A percentile compares a stretch with the other conserved stretches of the same genome.
Conservation (phyloP, 2,329 filamentous ascomycete species). For the Cladosporium austrohemisphaericum region DNA sequence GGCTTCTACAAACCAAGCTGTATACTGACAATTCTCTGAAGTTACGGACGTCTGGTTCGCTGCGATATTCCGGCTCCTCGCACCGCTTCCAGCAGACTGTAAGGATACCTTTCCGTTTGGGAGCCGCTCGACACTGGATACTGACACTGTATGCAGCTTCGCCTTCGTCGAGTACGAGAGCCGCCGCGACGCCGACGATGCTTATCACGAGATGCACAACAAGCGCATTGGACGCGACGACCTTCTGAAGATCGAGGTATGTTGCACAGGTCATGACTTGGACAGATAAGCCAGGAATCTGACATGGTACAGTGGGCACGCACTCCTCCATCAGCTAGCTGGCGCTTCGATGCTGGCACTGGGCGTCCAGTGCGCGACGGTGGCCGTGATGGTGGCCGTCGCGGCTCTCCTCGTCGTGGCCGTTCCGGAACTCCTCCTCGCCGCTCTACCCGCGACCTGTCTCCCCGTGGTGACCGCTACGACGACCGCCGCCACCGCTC, state of each 20-base stretch:
- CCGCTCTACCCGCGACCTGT: slow-evolving; percentile 13
- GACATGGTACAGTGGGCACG: slow-evolving; percentile 77
- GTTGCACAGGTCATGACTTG: neutral
- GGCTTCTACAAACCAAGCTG: neutral
- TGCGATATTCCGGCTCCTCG: slow-evolving; percentile 97
- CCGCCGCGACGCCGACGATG: slow-evolving; percentile 95
- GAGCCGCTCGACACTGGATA: slow-evolving; percentile 12
- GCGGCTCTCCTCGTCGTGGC: slow-evolving; percentile 45
- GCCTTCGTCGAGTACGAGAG: slow-evolving; percentile 99
- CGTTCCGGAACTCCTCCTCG: slow-evolving; percentile 43
- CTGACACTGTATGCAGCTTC: slow-evolving; percentile 59
- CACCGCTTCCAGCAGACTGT: slow-evolving; percentile 92
- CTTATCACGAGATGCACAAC: slow-evolving; percentile 99
- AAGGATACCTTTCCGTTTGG: slow-evolving; percentile 47
- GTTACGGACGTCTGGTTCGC: slow-evolving; percentile 94
- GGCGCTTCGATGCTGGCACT: slow-evolving; percentile 92
- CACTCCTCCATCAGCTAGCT: slow-evolving; percentile 94
- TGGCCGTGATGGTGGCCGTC: slow-evolving; percentile 61
- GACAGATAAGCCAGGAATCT: slow-evolving; percentile 13
- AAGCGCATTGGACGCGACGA: slow-evolving; percentile 96
- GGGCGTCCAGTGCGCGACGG: slow-evolving; percentile 68
- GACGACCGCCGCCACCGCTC: slow-evolving; percentile 61
- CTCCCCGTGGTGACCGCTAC: slow-evolving; percentile 57
- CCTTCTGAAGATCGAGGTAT: slow-evolving; percentile 93
- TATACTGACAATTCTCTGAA: slow-evolving; percentile 50